Conservation (phyloP, 257 asterid genomes). For the Anisodus acutangulus region DNA sequence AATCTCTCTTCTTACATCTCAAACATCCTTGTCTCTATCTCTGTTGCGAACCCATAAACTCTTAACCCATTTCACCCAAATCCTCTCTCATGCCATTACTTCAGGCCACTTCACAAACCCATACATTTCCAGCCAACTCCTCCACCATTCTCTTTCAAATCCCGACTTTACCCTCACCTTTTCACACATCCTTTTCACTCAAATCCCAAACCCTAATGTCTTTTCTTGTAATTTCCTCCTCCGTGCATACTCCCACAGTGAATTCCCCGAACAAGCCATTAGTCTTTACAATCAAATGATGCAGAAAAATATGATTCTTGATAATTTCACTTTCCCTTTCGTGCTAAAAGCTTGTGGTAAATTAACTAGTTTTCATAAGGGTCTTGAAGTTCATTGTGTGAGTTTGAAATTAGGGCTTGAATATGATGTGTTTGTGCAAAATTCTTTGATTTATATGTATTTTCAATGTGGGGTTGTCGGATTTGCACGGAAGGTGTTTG, state of each 20-base stretch:
- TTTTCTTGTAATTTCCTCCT: constrained; percentile 33
- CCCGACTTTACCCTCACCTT: constrained; percentile 20
- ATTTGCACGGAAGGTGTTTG: constrained; percentile 24
- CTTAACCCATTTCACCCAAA: constrained; percentile 30
- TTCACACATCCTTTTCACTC: constrained; percentile 32
- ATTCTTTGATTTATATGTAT: constrained; percentile 32
- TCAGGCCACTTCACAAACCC: constrained; percentile 29
- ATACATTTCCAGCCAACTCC: constrained; percentile 34
- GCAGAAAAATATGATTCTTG: not conserved
- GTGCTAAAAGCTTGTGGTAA: constrained; percentile 35
- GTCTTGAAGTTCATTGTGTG: constrained; percentile 31
- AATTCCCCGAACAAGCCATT: constrained; percentile 19
- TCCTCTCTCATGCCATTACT: constrained; percentile 29
- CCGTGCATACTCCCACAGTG: constrained; percentile 31
- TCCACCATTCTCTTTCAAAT: constrained; percentile 27
- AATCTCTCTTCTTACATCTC: constrained; percentile 13
- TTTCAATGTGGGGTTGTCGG: constrained; percentile 28
- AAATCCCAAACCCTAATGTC: constrained; percentile 32
- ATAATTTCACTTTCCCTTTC: constrained; percentile 32
- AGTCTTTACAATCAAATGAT: constrained; percentile 30
- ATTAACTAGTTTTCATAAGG: constrained; percentile 23
- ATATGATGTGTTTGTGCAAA: constrained; percentile 34
- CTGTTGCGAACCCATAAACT: constrained; percentile 15
- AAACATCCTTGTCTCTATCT: not conserved
- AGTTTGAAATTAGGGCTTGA: constrained; percentile 30